Evolutionary conservation across 1,139 yeast species (phyloP).

Genomic region (Nadsonia commutata): DNA sequence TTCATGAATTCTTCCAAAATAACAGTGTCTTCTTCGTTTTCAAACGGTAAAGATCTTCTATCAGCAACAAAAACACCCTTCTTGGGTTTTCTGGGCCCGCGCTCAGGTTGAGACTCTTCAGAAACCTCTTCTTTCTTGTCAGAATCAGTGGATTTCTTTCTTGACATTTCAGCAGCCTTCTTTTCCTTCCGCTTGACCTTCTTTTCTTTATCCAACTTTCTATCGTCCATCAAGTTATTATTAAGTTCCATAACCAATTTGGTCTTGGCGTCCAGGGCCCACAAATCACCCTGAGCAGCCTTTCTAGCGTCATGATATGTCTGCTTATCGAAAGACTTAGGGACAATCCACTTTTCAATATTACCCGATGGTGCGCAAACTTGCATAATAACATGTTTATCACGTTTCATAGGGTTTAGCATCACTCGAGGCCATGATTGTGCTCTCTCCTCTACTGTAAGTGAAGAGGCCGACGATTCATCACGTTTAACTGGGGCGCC

Average conservation of each 20-base stretch:
- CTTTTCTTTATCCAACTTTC: slow-evolving; percentile 6
- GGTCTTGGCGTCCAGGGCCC: slow-evolving; percentile 73
- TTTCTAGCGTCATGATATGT: slow-evolving; percentile 86
- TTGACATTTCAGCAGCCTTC: slow-evolving; percentile 6
- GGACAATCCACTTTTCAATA: slow-evolving; percentile 75
- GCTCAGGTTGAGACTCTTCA: neutral
- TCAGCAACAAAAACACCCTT: neutral
- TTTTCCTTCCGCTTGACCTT: slow-evolving; percentile 9
- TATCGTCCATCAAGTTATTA: slow-evolving; percentile 1
- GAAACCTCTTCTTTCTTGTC: neutral
- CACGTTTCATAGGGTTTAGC: slow-evolving; percentile 57
- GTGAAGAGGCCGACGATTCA: slow-evolving; percentile 1
- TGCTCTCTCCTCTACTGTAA: slow-evolving; percentile 4
- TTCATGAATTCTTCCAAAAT: neutral
- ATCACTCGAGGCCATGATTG: slow-evolving; percentile 42
- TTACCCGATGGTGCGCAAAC: slow-evolving; percentile 70
- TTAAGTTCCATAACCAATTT: neutral
- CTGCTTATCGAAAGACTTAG: slow-evolving; percentile 63
- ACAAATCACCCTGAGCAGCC: slow-evolving; percentile 68
- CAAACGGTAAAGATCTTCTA: neutral
- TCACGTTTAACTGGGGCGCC: neutral
- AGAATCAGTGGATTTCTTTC: neutral
- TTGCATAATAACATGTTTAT: slow-evolving; percentile 69
- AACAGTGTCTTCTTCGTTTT: neutral
- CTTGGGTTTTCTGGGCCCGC: neutral